Conservation (phyloP, 345 rosid genomes). For the Excoecaria agallocha region DNA sequence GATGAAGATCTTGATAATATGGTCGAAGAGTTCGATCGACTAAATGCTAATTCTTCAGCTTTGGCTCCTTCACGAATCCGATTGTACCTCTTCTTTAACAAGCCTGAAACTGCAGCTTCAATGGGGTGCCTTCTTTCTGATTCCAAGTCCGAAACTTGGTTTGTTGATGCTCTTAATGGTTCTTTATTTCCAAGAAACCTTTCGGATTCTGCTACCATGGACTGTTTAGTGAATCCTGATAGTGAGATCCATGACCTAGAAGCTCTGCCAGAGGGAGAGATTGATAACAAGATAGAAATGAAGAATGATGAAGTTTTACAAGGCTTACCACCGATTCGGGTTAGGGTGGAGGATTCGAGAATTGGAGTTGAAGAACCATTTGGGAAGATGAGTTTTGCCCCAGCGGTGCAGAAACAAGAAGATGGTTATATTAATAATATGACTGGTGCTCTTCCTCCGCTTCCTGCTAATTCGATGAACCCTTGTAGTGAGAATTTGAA, state of each 20-base stretch:
- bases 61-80: conserved; percentile 48
- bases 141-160: conserved; percentile 78
- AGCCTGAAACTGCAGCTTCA: conserved; percentile 67
- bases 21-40: conserved; percentile 75
- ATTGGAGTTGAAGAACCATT: conserved; percentile 56
- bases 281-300: conserved; percentile 23
- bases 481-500: conserved; percentile 23
- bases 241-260: conserved; percentile 27
- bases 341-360: conserved; percentile 39
- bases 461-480: conserved; percentile 10
- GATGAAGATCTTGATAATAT: conserved; percentile 85
- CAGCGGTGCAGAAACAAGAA: conserved; percentile 36
- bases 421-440: conserved; percentile 28
- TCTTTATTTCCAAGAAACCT: conserved; percentile 59
- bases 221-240: conserved; percentile 54
- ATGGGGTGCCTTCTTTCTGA: conserved; percentile 69
- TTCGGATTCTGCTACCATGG: conserved; percentile 62
- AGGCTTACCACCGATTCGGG: conserved; percentile 59
- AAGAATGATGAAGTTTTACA: conserved; percentile 3
- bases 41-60: conserved; percentile 29
- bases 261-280: conserved; percentile 26
- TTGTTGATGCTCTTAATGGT: conserved; percentile 76
- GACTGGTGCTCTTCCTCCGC: conserved; percentile 32
- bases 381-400: conserved; percentile 45
- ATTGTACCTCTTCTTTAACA: conserved; percentile 60